Evolutionary conservation across 2,329 filamentous ascomycete genomes (phyloP).

Genomic region (Cladorrhinum sp.): DNA sequence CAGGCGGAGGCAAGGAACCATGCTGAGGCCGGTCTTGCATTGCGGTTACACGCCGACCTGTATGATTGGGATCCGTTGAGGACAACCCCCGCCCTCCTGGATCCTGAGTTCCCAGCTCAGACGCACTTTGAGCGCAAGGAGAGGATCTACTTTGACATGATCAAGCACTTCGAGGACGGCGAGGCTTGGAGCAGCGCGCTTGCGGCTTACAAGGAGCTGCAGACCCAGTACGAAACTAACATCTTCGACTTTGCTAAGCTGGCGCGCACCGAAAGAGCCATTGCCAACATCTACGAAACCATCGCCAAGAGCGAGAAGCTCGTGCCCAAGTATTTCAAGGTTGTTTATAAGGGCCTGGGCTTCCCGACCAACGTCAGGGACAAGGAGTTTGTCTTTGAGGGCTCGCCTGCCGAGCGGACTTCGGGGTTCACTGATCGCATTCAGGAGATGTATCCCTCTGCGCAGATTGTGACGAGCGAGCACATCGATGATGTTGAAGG

Average conservation of each 20-base stretch:
- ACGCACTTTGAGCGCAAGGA: constrained; percentile 91
- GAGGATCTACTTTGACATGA: constrained; percentile 87
- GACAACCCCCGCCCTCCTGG: constrained; percentile 62
- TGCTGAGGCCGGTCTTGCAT: constrained; percentile 82
- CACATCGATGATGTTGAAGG: constrained; percentile 80
- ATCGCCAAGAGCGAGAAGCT: constrained; percentile 78
- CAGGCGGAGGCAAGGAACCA: constrained; percentile 74
- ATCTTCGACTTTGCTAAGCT: constrained; percentile 90
- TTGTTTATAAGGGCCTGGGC: constrained; percentile 83
- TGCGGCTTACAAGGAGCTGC: constrained; percentile 84
- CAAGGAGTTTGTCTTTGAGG: constrained; percentile 91
- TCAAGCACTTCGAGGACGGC: constrained; percentile 92
- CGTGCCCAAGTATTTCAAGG: constrained; percentile 84
- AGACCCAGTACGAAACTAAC: constrained; percentile 85
- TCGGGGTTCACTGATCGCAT: constrained; percentile 85
- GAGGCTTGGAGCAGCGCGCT: constrained; percentile 89
- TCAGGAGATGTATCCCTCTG: constrained; percentile 83
- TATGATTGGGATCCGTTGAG: constrained; percentile 84
- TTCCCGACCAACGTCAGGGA: constrained; percentile 79
- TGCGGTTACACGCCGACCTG: constrained; percentile 86
- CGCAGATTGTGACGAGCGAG: constrained; percentile 71
- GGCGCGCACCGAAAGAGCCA: constrained; percentile 82
- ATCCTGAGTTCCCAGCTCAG: constrained; percentile 78
- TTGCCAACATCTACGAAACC: constrained; percentile 87
- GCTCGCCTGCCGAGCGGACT: constrained; percentile 70